A percentile compares a stretch with the other conserved stretches of the same genome.
phyloP scores from a whole-genome alignment of 1,139 yeast genomes.

The Candida pseudoviswanathii region DNA sequence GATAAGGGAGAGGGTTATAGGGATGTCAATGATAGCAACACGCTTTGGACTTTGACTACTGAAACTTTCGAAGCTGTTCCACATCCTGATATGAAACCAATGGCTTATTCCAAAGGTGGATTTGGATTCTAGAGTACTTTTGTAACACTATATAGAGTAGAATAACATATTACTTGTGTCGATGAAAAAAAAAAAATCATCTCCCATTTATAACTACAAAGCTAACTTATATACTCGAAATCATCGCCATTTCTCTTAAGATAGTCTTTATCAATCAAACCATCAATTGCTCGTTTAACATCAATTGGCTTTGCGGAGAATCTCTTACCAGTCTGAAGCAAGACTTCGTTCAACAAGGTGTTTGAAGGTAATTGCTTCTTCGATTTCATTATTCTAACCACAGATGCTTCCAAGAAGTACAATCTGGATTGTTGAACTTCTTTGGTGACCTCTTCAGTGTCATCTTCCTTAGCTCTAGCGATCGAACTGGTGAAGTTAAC shows the following conservation, averaged over 20 bases:
- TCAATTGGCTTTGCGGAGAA: slow-evolving; percentile 86
- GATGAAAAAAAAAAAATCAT: background rate
- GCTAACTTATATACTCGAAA: slow-evolving; percentile 78
- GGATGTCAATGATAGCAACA: slow-evolving; percentile 41
- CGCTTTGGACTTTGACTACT: slow-evolving; percentile 54
- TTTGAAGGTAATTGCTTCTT: slow-evolving; percentile 80
- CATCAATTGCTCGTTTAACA: slow-evolving; percentile 84
- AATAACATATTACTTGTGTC: background rate
- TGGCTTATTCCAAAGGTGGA: slow-evolving; percentile 86
- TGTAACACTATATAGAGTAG: background rate
- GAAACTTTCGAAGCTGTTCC: slow-evolving; percentile 76
- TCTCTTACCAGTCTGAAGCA: slow-evolving; percentile 81
- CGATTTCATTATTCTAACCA: slow-evolving; percentile 96
- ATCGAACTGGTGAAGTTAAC: slow-evolving; percentile 86
- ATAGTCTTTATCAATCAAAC: slow-evolving; percentile 84
- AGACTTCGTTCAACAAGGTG: slow-evolving; percentile 82
- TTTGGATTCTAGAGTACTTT: slow-evolving; percentile 39
- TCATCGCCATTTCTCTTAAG: slow-evolving; percentile 77
- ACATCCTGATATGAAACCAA: slow-evolving; percentile 91
- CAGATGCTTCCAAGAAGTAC: slow-evolving; percentile 85
- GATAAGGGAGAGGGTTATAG: slow-evolving; percentile 57
- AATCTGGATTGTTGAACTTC: slow-evolving; percentile 88
- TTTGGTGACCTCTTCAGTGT: slow-evolving; percentile 77
- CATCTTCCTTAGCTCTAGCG: slow-evolving; percentile 48
- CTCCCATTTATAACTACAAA: background rate